Evolutionary conservation across 2,329 filamentous ascomycete genomes (phyloP), one percentile per base, ranked within the genome.

Genomic region (Colletotrichum chlorophyti): DNA sequence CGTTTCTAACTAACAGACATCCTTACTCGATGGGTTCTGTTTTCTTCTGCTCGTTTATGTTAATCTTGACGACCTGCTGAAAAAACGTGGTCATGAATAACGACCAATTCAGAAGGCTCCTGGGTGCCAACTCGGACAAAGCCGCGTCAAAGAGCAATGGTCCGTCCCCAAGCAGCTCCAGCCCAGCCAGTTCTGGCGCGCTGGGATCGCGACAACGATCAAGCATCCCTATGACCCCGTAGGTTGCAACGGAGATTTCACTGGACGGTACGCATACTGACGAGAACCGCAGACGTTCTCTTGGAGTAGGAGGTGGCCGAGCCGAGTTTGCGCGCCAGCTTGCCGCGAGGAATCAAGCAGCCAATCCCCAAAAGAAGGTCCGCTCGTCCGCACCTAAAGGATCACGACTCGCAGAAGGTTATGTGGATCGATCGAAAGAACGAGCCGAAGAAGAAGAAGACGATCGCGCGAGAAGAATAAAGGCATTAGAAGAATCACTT

Each of bases 171-270:
- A 63, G 64, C 65, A 59, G 65, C 62, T 63, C 66, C 59, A 65
- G 64, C 51, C 60, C 66, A 10, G 63, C 61, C 37, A 65, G 53
- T 26, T 76, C 58, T 31, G 49, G 77, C 45, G 75, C 85, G 5
- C 80, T 96, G 54, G 93, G 93, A 19, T 95, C 91, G 57, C 85
- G 90, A 68, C 87, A 90, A 74, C 86, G 87, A 64, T 84, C 90
- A 29, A 94, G 85, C 73, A 94, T 97, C 61, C 92, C 92, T 54
- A 97, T 97, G 94, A 97, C 94, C 43, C 94, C 94, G 89, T 93
- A 82, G 67, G 87, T 79, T 41, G 10, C 26, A 27, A n/a, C n/a
- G n/a, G n/a, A n/a, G n/a, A 9, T 35, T 49, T 26, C 11, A 6
- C 10, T 21, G 14, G 10, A 4, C 11, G n/a, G 4, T 26, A 11